phyloP scores from a whole-genome alignment of 2,329 filamentous ascomycete species.

The Neofusicoccum ribis region DNA sequence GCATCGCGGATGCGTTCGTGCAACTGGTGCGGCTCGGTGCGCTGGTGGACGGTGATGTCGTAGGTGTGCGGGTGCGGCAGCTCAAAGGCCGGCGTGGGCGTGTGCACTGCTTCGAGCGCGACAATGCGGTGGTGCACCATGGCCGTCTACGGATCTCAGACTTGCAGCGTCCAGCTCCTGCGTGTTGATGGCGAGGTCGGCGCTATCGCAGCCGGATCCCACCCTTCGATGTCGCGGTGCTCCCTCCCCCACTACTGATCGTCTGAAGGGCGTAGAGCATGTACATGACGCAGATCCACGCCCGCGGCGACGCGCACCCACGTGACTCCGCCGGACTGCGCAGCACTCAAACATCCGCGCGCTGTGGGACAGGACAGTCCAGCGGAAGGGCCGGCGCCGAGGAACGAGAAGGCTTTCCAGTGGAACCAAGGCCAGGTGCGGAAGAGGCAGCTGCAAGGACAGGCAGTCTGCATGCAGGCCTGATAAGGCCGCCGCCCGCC shows the following conservation, averaged over 20 bases:
- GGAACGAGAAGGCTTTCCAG: no score
- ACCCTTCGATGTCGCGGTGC: no score
- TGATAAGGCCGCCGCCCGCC: no score
- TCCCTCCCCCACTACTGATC: conserved; percentile 2
- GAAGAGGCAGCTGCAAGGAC: no score
- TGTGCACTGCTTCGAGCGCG: conserved; percentile 45
- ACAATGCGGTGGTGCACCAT: conserved; percentile 47
- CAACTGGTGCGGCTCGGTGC: conserved; percentile 38
- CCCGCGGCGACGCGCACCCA: not conserved
- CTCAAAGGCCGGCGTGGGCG: conserved; percentile 43
- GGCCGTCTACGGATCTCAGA: not conserved
- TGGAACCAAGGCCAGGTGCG: no score
- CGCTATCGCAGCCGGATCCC: no score
- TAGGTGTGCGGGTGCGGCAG: conserved; percentile 40
- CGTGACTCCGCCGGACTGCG: not conserved
- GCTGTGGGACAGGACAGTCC: no score
- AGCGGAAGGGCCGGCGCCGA: no score
- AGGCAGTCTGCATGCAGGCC: no score
- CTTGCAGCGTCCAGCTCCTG: no score
- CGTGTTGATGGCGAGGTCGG: no score
- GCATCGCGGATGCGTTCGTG: conserved; percentile 47
- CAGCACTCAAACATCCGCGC: no score
- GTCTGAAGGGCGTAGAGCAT: not conserved
- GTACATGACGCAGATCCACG: not conserved
- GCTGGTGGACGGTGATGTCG: conserved; percentile 41